A percentile compares a stretch with the other conserved stretches of the same genome.
Evolutionary conservation across 129 eudicot genomes (phyloP).

Genomic region (Kitagawia praeruptora): DNA sequence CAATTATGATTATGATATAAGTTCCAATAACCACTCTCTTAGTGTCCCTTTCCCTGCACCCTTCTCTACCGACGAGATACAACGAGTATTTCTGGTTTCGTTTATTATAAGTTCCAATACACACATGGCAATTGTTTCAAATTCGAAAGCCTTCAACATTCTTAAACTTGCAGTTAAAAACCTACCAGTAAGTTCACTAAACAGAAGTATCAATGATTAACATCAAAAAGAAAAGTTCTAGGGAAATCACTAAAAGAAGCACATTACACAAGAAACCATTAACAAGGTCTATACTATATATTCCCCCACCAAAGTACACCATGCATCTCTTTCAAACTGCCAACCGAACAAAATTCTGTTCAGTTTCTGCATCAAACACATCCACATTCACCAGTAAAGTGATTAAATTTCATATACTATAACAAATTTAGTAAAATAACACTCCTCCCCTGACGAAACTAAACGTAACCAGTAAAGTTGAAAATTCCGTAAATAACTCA

Average conservation of each 20-base stretch:
- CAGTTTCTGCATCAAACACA: not conserved
- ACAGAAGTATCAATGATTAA: not conserved
- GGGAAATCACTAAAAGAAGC: not conserved
- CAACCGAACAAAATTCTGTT: not conserved
- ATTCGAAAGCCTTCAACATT: not conserved
- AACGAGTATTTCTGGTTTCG: not conserved
- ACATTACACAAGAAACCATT: not conserved
- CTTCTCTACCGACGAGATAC: not conserved
- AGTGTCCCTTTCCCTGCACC: not conserved
- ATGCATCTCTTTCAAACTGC: not conserved
- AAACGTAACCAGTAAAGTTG: not conserved
- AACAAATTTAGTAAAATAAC: not conserved
- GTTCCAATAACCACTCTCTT: not conserved
- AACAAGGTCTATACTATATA: not conserved
- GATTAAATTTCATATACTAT: not conserved
- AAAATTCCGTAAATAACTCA: not conserved
- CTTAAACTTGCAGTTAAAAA: not conserved
- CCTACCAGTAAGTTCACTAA: not conserved
- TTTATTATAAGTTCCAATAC: not conserved
- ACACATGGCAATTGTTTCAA: not conserved
- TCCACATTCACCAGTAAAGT: not conserved
- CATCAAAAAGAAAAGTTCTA: not conserved
- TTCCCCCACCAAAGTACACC: not conserved
- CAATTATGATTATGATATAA: not conserved
- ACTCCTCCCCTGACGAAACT: not conserved